Evolutionary conservation across 345 rosid species (phyloP), one percentile per base, ranked within the genome.

Genomic region (Pugionium cornutum): DNA sequence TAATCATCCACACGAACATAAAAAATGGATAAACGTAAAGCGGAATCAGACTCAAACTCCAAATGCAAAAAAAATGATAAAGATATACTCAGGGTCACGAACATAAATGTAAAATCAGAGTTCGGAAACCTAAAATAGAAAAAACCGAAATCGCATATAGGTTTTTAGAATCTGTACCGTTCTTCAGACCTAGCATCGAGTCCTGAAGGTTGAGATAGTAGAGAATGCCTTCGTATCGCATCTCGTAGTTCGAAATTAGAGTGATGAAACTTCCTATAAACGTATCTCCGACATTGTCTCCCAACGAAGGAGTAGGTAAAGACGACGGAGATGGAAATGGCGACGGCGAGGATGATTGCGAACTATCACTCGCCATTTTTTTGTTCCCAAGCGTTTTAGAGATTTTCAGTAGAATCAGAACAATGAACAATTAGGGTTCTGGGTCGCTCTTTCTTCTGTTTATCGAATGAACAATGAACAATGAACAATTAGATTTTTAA

Each of bases 191-290:
- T 56, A 82, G 68, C 63, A 74, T 72, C 26, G 81, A 75, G 46
- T 78, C 81, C n/a, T 66, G 80, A 35, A 75, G 70, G 51, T 79
- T 68, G 77, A 84, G 63, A 69, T 60, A 61, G 51, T 68, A 79
- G 1, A 84, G 74, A 43, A 76, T 53, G 55, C 86, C 88, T 63
- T 82, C 84, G 62, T 81, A 84, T 1, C 83, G 75, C 71, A 81
- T 84, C 56, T 78, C 80, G 8, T 73, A 75, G 75, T 79, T 79
- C 2, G 81, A 81, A 70, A 75, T 67, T 43, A 83, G 45, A 79
- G 78, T 78, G 0, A 83, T 66, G 76, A 66, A 66, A 62, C 83
- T 75, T 25, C 83, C 83, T 7, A 77, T 1, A 32, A 73, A 77
- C 29, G 79, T 68, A 64, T 81, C 85, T 6, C 76, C 78, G 34